Evolutionary conservation across 2,329 filamentous ascomycete species (phyloP).

Genomic region (Myrmaecium sp.): DNA sequence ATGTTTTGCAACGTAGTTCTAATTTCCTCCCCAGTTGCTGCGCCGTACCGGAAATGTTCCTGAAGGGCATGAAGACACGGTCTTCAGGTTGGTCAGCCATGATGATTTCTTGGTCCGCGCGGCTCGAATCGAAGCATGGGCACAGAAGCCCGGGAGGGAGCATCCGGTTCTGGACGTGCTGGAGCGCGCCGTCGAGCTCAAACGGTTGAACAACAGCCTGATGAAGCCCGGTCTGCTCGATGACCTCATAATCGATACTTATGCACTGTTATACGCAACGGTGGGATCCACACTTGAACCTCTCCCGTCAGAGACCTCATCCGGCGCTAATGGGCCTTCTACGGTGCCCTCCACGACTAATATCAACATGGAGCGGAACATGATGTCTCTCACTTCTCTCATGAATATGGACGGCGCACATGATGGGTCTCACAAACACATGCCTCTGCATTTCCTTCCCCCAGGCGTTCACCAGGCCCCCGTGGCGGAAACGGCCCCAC

Average conservation of each 20-base stretch:
- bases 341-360: constrained; percentile 1
- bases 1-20: constrained; percentile 11
- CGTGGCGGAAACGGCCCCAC: constrained; percentile 7
- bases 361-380: constrained; percentile 4
- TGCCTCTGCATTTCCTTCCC: constrained; percentile 5
- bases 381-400: constrained; percentile 14
- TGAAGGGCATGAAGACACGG: constrained; percentile 44
- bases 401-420: constrained; percentile 16
- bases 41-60: constrained; percentile 39
- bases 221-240: constrained; percentile 80
- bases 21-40: constrained; percentile 27
- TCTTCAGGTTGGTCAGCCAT: constrained; percentile 46
- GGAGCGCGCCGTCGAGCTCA: constrained; percentile 50
- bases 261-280: constrained; percentile 57
- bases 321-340: constrained; percentile 4
- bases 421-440: constrained; percentile 5
- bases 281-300: constrained; percentile 42
- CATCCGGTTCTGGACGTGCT: constrained; percentile 42
- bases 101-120: constrained; percentile 48
- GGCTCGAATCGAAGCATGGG: constrained; percentile 42
- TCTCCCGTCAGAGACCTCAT: constrained; percentile 25
- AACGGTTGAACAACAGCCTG: constrained; percentile 67
- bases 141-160: constrained; percentile 30
- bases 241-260: constrained; percentile 84
- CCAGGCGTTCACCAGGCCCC: constrained; percentile 6